A percentile compares a stretch with the other conserved stretches of the same genome.
Conservation (phyloP, 2,329 filamentous ascomycete species). For the Seiridium cupressi region DNA sequence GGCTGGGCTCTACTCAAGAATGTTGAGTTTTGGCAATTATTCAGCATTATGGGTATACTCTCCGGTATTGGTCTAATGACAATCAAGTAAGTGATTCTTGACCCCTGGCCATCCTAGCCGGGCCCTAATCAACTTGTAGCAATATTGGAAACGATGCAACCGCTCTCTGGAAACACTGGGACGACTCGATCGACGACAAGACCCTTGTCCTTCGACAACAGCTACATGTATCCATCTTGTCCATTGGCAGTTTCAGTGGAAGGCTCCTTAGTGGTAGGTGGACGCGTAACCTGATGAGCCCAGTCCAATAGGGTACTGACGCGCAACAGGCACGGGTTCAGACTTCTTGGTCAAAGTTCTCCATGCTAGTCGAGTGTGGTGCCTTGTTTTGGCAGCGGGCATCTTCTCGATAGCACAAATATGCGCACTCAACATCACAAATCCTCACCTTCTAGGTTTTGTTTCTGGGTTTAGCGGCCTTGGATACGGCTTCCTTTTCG, state of each 20-base stretch:
- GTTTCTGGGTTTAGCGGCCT: constrained; percentile 84
- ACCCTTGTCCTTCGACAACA: constrained; percentile 82
- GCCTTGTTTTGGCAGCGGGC: constrained; percentile 71
- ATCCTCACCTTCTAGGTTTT: constrained; percentile 73
- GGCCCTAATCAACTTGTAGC: constrained; percentile 46
- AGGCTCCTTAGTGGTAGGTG: constrained; percentile 70
- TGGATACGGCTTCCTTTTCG: constrained; percentile 90
- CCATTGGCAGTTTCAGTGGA: constrained; percentile 80
- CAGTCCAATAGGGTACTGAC: constrained; percentile 7
- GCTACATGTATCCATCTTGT: constrained; percentile 93
- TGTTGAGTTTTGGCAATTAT: constrained; percentile 88
- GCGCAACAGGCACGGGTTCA: constrained; percentile 71
- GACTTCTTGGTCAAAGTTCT: constrained; percentile 84
- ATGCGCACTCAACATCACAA: constrained; percentile 69
- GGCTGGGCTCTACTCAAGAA: constrained; percentile 71
- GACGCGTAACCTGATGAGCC: not conserved
- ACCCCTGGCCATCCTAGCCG: not conserved
- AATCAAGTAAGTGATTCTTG: constrained; percentile 73
- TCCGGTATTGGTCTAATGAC: constrained; percentile 96
- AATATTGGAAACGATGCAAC: constrained; percentile 92
- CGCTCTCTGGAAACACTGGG: constrained; percentile 85
- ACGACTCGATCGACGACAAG: constrained; percentile 66
- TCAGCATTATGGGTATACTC: constrained; percentile 82
- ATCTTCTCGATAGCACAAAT: constrained; percentile 81
- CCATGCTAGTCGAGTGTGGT: constrained; percentile 85